Evolutionary conservation across 2,329 filamentous ascomycete species (phyloP).

Genomic region (Clarireedia paspali): DNA sequence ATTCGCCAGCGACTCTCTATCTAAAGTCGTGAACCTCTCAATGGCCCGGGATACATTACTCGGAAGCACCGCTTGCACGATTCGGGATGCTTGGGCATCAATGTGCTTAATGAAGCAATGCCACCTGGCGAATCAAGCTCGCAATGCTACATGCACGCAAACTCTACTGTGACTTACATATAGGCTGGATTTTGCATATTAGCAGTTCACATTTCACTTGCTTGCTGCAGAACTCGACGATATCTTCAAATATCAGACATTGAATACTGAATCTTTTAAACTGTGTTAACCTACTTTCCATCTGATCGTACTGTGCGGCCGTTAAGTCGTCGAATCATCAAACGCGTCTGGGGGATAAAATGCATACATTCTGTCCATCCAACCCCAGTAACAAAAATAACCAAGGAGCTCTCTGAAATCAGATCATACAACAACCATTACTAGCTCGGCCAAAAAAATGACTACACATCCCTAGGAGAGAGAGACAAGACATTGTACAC

Average conservation of each 20-base stretch:
- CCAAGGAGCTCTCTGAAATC: not conserved
- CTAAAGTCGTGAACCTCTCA: not conserved
- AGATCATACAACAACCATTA: not conserved
- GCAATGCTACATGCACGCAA: not conserved
- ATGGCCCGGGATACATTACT: not conserved
- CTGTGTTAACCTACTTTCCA: not conserved
- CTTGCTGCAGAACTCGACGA: not conserved
- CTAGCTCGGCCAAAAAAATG: not conserved
- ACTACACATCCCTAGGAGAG: too few relatives aligned
- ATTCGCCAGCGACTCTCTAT: not conserved
- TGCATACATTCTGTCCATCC: not conserved
- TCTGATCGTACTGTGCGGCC: not conserved
- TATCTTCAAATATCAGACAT: not conserved
- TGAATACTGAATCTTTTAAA: not conserved
- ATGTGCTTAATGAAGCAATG: not conserved
- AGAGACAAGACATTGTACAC: too few relatives aligned
- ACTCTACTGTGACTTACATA: not conserved
- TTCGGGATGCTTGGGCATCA: slow-evolving; percentile 1
- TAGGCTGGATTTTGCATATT: not conserved
- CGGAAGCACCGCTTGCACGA: not conserved
- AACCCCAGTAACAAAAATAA: too few relatives aligned
- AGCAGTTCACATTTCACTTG: not conserved
- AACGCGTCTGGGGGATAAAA: not conserved
- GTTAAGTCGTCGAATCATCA: not conserved
- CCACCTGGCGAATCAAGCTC: not conserved